Percentiles rank a stretch among this genome's conserved stretches.
These are phyloP conservation scores for Lyophyllum shimeji DNA, from an alignment of 768 basidiomycete species.

Conservation along the genomic window DNA sequence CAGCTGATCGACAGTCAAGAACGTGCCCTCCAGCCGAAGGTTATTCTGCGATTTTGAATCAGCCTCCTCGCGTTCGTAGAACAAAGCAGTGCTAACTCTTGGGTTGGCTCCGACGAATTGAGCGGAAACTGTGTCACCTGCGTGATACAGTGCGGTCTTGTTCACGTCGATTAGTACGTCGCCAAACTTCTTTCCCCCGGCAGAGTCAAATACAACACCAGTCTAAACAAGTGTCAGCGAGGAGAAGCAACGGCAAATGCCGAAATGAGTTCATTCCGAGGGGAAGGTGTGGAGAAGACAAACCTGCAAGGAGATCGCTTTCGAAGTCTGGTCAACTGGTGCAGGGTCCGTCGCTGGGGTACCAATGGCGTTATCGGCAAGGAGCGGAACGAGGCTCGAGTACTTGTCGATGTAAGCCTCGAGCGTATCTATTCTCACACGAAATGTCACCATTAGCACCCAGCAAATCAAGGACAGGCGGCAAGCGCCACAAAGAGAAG, in stretches of 20 bases:
- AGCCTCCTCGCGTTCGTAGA: not conserved
- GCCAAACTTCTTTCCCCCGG: slow-evolving; percentile 61
- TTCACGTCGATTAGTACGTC: slow-evolving; percentile 57
- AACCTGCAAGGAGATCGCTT: slow-evolving; percentile 70
- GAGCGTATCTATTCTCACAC: slow-evolving; percentile 52
- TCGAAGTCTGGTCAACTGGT: slow-evolving; percentile 60
- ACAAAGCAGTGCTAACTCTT: slow-evolving; percentile 43
- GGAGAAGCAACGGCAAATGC: slow-evolving; percentile 3
- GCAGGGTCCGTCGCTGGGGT: slow-evolving; percentile 62
- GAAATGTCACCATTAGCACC: not conserved
- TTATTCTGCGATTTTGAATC: slow-evolving; percentile 55
- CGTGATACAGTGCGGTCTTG: slow-evolving; percentile 43
- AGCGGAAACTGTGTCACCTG: slow-evolving; percentile 58
- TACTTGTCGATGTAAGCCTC: slow-evolving; percentile 82
- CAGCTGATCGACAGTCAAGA: slow-evolving; percentile 63
- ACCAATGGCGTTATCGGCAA: slow-evolving; percentile 48
- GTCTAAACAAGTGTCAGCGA: slow-evolving; percentile 34
- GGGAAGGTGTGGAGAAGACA: not conserved
- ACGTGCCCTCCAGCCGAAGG: slow-evolving; percentile 69
- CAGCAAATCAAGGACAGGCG: not conserved
- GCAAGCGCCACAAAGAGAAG: slow-evolving; percentile 5
- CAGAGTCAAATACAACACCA: slow-evolving; percentile 59
- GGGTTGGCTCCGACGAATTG: slow-evolving; percentile 79
- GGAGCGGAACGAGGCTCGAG: slow-evolving; percentile 59
- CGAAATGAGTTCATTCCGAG: not conserved